Conservation (phyloP, 306 rosid species). For the Aeschynomene evenia region DNA sequence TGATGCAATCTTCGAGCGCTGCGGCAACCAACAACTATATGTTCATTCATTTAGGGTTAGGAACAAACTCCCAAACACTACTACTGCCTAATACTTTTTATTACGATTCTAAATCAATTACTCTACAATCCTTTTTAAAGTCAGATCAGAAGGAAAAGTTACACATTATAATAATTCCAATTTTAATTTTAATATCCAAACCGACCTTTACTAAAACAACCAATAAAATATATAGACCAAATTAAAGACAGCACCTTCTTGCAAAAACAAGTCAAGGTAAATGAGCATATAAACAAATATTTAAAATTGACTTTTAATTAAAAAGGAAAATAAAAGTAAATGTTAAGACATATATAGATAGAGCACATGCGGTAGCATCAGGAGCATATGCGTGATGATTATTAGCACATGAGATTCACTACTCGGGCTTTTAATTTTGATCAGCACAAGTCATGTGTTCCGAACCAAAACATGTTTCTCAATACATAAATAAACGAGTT, state of each 20-base stretch:
- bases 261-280: neutral
- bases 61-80: no score
- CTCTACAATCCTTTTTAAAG: no score
- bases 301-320: neutral
- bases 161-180: no score
- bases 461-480: constrained; percentile 5
- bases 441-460: constrained; percentile 23
- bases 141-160: no score
- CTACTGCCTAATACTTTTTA: no score
- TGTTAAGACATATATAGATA: no score
- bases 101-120: no score
- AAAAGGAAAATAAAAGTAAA: neutral
- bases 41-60: no score
- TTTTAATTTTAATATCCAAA: no score
- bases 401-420: constrained; percentile 30
- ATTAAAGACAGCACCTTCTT: neutral
- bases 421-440: neutral
- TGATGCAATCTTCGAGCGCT: constrained; percentile 65
- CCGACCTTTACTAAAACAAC: no score
- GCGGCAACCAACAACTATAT: constrained; percentile 78
- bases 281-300: neutral
- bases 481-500: neutral
- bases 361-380: constrained; percentile 17
- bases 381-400: constrained; percentile 34
- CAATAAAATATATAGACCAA: no score